Base-by-base conservation (phyloP, 768 basidiomycete species). In the Lanmaoa pseudosensibilis region DNA sequence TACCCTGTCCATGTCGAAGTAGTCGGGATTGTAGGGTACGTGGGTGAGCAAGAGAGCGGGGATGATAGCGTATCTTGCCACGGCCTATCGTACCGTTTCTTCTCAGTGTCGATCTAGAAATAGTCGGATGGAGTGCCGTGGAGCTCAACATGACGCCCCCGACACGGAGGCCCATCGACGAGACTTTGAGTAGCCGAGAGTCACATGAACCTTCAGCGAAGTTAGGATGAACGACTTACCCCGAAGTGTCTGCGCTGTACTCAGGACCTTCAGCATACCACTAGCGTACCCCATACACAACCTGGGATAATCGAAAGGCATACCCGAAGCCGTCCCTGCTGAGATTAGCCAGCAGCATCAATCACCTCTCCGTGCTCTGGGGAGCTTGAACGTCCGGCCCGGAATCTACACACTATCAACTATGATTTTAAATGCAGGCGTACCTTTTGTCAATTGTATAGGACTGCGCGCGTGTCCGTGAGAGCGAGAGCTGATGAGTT, bases 1-100 rank as follows among this genome's bases (percentile, higher is more conserved):
- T 41, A 46, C 47, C 43, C 27, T 50, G 44, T 60, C 38, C 59
- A 60, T 60, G 55, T n/a, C 32, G 34, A 34, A 30, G 27, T 11
- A 19, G 33, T 52, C 19, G 39, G 25, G 16, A 27, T 25, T 37
- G 46, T 23, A 19, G 30, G 23, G 18, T 45, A 21, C n/a, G 23
- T 46, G 21, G 40, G 34, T 15, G 10, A 41, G 47, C 11, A 30
- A 27, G 40, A 41, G 19, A 32, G 21, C 15, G 16, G 38, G 12
- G 16, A 2, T 12, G 18, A 15, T 16, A 16, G 6, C 25, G 33
- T 9, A 34, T 47, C 37, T 18, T 36, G 40, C 18, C 4, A 30
- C 12, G 32, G 32, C 30, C 5, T 34, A 4, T 21, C 30, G 25
- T 36, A 27, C 38, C 25, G n/a, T n/a, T 38, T 25, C 13, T 32